Percentiles rank a stretch among this genome's conserved stretches.
Conservation (phyloP, 495 filamentous ascomycete species). For the Pseudoneurospora amorphoporcata region DNA sequence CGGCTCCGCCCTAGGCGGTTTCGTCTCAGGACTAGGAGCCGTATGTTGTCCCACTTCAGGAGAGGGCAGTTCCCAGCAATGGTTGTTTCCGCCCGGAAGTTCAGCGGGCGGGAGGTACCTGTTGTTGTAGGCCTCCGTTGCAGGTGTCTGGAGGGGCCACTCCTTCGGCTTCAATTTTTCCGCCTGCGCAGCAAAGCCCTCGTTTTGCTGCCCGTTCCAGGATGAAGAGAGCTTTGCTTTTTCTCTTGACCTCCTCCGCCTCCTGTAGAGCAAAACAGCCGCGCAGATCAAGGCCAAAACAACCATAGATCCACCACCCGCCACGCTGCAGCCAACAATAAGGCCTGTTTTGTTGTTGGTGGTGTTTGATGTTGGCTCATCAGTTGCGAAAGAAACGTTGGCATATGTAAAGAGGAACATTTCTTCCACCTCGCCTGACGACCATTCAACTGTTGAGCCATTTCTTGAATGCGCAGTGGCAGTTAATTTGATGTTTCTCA, state of each 20-base stretch:
- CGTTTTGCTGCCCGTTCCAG: background rate
- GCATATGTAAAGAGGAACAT: background rate
- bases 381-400: background rate
- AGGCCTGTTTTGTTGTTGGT: background rate
- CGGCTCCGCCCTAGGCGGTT: too few species aligned
- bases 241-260: background rate
- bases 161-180: background rate
- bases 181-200: background rate
- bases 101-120: background rate
- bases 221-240: background rate
- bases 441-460: background rate
- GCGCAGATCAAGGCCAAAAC: background rate
- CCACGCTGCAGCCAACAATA: background rate
- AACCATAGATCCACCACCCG: background rate
- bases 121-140: background rate
- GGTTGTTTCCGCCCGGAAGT: background rate
- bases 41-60: background rate
- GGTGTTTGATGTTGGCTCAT: background rate
- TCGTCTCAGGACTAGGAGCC: too few species aligned
- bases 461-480: background rate
- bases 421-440: background rate
- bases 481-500: background rate
- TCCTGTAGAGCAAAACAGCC: background rate
- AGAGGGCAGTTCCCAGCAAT: background rate
- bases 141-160: background rate